Evolutionary conservation across 352 stramenopile genomes (phyloP), one percentile per base, ranked within the genome.

Genomic region (Phytopythium kandeliae): DNA sequence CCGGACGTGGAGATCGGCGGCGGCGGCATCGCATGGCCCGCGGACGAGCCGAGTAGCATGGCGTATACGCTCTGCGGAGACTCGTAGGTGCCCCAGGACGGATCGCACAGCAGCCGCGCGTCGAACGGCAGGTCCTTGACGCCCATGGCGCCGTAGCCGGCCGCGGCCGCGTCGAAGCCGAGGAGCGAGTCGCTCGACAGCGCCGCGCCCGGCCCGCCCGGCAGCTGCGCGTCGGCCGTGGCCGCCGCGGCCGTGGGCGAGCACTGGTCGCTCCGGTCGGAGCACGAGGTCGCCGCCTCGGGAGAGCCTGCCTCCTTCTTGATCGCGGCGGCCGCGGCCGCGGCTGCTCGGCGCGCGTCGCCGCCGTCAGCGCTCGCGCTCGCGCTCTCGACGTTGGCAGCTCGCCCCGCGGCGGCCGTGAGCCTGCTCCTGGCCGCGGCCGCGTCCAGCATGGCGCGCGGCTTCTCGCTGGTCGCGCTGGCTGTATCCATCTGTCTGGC

Each of bases 21-120:
- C n/a, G 72, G 62, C 19, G 58, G 51, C 31, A 71, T 57, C 41
- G 75, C 50, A 24, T 67, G 58, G 25, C 40, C 54, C 30, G 25
- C 55, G 49, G 26, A 66, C 31, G 54, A 74, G 63, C 22, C 57
- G 63, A 47, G 57, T 46, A 78, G 49, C 45, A 81, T 48, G 19
- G 65, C 70, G 60, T 79, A 85, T 53, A 85, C 76, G 40, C 71
- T 77, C 44, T 78, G 73, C 13, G 73, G 70, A 12, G 67, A 69
- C 37, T 85, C 73, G 38, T 71, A 73, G 4, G 57, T 61, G 57
- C 67, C 24, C 24, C 48, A 54, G 24, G 48, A 84, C 40, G 62
- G 58, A 15, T 80, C 69, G 4, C 66, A 61, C 11, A 80, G 66
- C 34, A 74, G 75, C 11, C 72, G 58, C 7, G 72, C 62, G 48